phyloP scores from a whole-genome alignment of 371 early-diverging fungal genomes.

The Amoeboaphelidium protococcarum region DNA sequence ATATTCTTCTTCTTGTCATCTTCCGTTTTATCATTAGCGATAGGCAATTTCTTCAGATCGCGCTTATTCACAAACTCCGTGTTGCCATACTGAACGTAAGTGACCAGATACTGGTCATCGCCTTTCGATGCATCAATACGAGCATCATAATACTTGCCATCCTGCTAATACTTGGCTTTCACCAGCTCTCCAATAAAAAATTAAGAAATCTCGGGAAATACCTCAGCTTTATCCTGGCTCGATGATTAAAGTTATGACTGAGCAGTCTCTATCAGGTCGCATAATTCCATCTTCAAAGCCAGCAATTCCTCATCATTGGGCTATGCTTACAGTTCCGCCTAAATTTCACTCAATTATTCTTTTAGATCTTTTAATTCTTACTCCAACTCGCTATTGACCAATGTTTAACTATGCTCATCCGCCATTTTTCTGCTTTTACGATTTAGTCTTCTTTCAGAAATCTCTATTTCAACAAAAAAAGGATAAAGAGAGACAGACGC shows the following conservation, averaged over 20 bases:
- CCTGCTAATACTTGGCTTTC: neutral
- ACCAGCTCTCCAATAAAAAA: neutral
- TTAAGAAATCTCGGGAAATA: too few species aligned
- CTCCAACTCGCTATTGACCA: too few species aligned
- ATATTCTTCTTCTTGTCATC: neutral
- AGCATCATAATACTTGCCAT: neutral
- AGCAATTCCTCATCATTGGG: neutral
- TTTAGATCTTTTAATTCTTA: too few species aligned
- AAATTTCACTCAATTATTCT: neutral
- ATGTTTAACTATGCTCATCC: too few species aligned
- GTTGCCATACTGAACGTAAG: neutral
- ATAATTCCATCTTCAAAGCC: neutral
- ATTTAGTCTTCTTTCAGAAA: too few species aligned
- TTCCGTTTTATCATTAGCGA: neutral
- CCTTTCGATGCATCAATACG: neutral
- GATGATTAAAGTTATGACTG: neutral
- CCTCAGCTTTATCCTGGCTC: too few species aligned
- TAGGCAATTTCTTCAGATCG: neutral
- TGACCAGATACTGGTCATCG: neutral
- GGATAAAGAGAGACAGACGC: too few species aligned
- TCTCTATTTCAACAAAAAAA: too few species aligned
- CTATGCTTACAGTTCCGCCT: neutral
- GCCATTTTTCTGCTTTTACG: too few species aligned
- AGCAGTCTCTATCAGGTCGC: neutral
- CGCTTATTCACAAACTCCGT: neutral